phyloP scores from a whole-genome alignment of 768 basidiomycete species.

The Agaricus subrufescens region DNA sequence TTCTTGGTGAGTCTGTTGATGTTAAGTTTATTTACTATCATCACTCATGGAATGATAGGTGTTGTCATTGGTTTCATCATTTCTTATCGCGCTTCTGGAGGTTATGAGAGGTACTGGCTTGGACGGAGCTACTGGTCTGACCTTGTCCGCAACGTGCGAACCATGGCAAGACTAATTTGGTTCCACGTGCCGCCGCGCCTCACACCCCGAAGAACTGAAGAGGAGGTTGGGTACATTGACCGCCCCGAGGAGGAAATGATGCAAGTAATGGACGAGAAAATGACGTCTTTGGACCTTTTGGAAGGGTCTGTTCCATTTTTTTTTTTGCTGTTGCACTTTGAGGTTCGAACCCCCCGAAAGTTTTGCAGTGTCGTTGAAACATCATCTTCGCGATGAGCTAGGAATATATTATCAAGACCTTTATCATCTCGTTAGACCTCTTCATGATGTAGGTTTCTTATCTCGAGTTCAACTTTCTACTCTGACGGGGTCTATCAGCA shows the following conservation, averaged over 20 bases:
- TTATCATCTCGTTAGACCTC: constrained; percentile 49
- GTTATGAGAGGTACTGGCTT: constrained; percentile 64
- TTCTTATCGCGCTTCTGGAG: constrained; percentile 58
- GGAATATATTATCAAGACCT: constrained; percentile 62
- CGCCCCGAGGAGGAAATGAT: constrained; percentile 37
- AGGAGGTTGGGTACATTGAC: constrained; percentile 25
- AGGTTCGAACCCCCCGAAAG: constrained; percentile 20
- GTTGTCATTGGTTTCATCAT: constrained; percentile 62
- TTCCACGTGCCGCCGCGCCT: constrained; percentile 54
- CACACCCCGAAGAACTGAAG: constrained; percentile 33
- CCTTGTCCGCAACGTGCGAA: constrained; percentile 44
- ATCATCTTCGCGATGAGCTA: constrained; percentile 57
- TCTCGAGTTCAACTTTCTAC: neutral
- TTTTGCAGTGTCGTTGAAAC: constrained; percentile 54
- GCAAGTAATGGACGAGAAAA: constrained; percentile 58
- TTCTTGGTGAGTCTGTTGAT: constrained; percentile 39
- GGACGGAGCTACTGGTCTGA: constrained; percentile 54
- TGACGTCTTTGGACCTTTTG: constrained; percentile 51
- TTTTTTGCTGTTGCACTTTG: neutral
- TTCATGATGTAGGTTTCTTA: constrained; percentile 41
- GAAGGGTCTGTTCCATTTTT: constrained; percentile 38
- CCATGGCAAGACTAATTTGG: constrained; percentile 53
- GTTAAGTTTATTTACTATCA: neutral
- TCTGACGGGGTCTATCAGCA: constrained; percentile 30
- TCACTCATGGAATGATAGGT: constrained; percentile 20